Evolutionary conservation across 768 basidiomycete species (phyloP).

Genomic region (Tylopilus sp.): DNA sequence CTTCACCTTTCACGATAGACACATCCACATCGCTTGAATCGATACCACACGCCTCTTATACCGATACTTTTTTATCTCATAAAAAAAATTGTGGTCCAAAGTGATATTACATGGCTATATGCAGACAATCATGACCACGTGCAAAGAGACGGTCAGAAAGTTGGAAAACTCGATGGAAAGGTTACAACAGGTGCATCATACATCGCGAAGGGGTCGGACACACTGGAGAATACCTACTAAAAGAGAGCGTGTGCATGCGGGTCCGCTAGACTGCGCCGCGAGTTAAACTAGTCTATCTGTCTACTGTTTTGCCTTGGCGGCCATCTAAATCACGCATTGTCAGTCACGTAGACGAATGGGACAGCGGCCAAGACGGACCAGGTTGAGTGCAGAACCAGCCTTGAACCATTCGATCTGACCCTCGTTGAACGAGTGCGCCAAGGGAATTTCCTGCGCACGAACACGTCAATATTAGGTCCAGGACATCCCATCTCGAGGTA

Average conservation of each 20-base stretch:
- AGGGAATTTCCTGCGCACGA: conserved; percentile 54
- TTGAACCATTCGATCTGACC: conserved; percentile 99
- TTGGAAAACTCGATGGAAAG: not conserved
- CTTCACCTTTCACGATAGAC: not conserved
- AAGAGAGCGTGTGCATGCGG: conserved; percentile 1
- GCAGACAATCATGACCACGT: conserved; percentile 12
- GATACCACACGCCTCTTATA: not conserved
- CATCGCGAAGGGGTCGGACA: not conserved
- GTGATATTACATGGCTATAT: conserved; percentile 26
- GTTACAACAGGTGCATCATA: conserved; percentile 2
- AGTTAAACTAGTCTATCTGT: conserved; percentile 13
- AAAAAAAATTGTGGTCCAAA: conserved; percentile 2
- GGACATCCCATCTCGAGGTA: not conserved
- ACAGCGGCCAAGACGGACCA: conserved; percentile 46
- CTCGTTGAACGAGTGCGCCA: conserved; percentile 95
- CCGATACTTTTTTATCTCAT: not conserved
- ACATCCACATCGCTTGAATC: not conserved
- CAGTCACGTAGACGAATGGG: not conserved
- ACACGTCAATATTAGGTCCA: conserved; percentile 10
- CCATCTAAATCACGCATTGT: conserved; percentile 48
- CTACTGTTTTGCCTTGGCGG: conserved; percentile 54
- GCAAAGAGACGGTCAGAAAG: conserved; percentile 5
- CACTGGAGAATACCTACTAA: not conserved
- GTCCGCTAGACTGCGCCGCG: not conserved
- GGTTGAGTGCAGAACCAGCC: conserved; percentile 90